Evolutionary conservation across 257 asterid genomes (phyloP).

Genomic region (Jasminum sambac): DNA sequence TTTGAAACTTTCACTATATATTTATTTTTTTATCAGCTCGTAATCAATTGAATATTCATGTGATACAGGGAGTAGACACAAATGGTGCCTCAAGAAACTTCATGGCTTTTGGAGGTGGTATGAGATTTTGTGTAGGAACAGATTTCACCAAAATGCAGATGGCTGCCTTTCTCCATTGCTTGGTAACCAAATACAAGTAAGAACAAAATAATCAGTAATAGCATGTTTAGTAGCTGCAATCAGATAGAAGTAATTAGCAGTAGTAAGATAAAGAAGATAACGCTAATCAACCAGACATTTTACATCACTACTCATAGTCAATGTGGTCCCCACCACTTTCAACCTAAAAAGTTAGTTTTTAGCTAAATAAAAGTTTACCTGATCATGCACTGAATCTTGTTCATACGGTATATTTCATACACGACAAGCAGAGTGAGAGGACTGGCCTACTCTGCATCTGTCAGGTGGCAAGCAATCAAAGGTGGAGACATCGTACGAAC

Average conservation of each 20-base stretch:
- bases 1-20: neutral
- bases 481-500: constrained; percentile 82
- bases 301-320: too few species aligned
- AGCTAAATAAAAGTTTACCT: too few species aligned
- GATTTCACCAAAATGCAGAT: constrained; percentile 87
- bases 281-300: too few species aligned
- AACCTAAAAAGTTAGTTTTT: too few species aligned
- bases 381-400: too few species aligned
- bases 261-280: constrained; percentile 4
- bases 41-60: constrained; percentile 14
- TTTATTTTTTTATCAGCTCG: neutral
- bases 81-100: constrained; percentile 81
- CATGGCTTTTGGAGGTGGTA: constrained; percentile 97
- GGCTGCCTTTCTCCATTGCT: constrained; percentile 80
- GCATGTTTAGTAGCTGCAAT: neutral
- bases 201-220: constrained; percentile 25
- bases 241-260: neutral
- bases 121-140: constrained; percentile 91
- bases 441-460: constrained; percentile 23
- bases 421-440: neutral
- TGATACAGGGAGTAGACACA: constrained; percentile 61
- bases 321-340: too few species aligned
- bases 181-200: constrained; percentile 81
- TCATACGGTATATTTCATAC: neutral
- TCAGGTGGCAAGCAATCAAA: constrained; percentile 60